Evolutionary conservation across 1,284 basidiomycete species (phyloP), one percentile per base, ranked within the genome.

Genomic region (Tetrapyrgos nigripes): DNA sequence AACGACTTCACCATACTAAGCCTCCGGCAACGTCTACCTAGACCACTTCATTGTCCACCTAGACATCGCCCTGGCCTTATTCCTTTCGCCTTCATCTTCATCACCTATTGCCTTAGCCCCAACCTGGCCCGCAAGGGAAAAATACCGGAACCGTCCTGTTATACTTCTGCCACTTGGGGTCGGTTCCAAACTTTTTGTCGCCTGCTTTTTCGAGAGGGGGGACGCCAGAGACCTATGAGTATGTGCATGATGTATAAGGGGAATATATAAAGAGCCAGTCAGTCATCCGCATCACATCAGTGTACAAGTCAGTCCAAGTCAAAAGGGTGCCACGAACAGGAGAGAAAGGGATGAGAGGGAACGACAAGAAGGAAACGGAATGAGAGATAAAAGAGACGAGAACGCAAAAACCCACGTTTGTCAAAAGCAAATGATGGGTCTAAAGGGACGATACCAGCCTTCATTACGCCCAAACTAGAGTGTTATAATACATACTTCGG

Each of bases 401-500:
- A 33, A 33, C 17, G 8, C 19, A 40, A 40, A n/a, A n/a, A n/a
- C 37, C 19, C 17, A 57, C 59, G 37, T 50, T 57, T 31, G 46
- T 61, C 4, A 61, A 24, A 9, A 61, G 79, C 66, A 81, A 81
- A 64, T 79, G 75, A 43, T 77, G 66, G 5, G 76, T 76, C 66
- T 78, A 76, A 19, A 89, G 57, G 9, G 44, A 53, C 27, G 69
- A n/a, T n/a, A n/a, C n/a, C n/a, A n/a, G n/a, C n/a, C n/a, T n/a
- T n/a, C n/a, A n/a, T n/a, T n/a, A n/a, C n/a, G n/a, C n/a, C n/a
- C n/a, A n/a, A n/a, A n/a, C n/a, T n/a, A n/a, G n/a, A n/a, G n/a
- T n/a, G n/a, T n/a, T n/a, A n/a, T n/a, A n/a, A 58, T 9, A 72
- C 82, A 50, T 71, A 91, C 89, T 93, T 93, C 31, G 91, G 91